Conservation (phyloP, 495 filamentous ascomycete species). For the Niebla homalea region DNA sequence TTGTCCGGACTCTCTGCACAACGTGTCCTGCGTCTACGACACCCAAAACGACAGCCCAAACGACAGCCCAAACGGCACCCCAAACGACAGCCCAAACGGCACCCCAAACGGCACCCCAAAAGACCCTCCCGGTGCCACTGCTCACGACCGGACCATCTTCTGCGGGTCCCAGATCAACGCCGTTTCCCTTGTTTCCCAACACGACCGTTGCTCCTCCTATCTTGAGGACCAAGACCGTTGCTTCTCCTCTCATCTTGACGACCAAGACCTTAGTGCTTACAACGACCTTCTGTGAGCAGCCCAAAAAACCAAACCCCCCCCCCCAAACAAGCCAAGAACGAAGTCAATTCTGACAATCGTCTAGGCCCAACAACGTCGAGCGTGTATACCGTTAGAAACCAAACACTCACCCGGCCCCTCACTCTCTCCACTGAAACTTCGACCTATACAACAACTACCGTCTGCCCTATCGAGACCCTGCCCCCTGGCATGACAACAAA, state of each 20-base stretch:
- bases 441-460: not conserved
- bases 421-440: too few species aligned
- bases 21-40: not conserved
- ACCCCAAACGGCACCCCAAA: not conserved
- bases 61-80: not conserved
- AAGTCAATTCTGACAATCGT: too few species aligned
- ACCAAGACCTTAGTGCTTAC: too few species aligned
- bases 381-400: not conserved
- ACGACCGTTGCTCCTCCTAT: not conserved
- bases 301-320: too few species aligned
- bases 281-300: too few species aligned
- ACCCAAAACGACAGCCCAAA: not conserved
- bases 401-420: not conserved
- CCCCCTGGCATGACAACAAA: not conserved
- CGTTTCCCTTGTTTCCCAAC: not conserved
- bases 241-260: too few species aligned
- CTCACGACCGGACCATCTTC: not conserved
- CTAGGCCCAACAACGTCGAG: too few species aligned
- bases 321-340: too few species aligned
- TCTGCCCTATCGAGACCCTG: not conserved
- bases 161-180: not conserved
- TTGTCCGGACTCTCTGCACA: slow-evolving; percentile 11
- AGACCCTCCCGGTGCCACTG: not conserved
- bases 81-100: not conserved
- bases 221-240: too few species aligned